Evolutionary conservation across 495 filamentous ascomycete species (phyloP), one percentile per base, ranked within the genome.

Genomic region (Cercophora samala): DNA sequence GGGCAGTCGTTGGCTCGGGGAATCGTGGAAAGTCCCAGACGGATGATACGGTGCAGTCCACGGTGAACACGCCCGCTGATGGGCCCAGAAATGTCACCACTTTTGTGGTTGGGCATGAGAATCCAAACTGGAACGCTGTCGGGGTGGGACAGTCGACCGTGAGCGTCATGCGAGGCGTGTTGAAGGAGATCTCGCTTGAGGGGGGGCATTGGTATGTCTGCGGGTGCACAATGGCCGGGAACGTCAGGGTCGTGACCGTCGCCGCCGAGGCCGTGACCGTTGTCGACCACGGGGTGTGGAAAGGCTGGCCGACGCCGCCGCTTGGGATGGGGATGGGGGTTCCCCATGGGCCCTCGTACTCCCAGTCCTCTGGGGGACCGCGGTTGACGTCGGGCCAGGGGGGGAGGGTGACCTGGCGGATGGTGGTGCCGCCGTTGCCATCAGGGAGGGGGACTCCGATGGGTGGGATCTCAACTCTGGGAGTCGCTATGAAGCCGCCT

Each of bases 401-500:
- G 37, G 70, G 70, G 9, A 72, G 68, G 23, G 46, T 17, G 3
- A 72, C 25, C 0, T n/a, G 29, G 8, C 70, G 70, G n/a, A 60
- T 25, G 5, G 68, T 70, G 13, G 54, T 19, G 19, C 24, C 29
- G 9, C 66, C 69, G n/a, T 32, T 19, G 5, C 66, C 63, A 29
- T 68, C 46, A 5, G 69, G 58, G 11, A 66, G 37, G 5, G 42
- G 51, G 15, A 70, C 29, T 5, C 19, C 22, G 18, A 68, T 21
- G 17, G 70, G 72, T 15, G 67, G 72, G 21, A 74, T 62, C 17
- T 61, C 52, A n/a, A 72, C 58, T 21, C 70, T 74, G 11, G 64
- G 65, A n/a, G 32, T 13, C 21, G 52, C n/a, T 46, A 29, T 29
- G 26, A 29, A 29, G 26, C 26, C 26, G 26, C 26, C 26, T 29